phyloP scores from a whole-genome alignment of 2,329 filamentous ascomycete genomes.

The Torrubiella hemipterigena region DNA sequence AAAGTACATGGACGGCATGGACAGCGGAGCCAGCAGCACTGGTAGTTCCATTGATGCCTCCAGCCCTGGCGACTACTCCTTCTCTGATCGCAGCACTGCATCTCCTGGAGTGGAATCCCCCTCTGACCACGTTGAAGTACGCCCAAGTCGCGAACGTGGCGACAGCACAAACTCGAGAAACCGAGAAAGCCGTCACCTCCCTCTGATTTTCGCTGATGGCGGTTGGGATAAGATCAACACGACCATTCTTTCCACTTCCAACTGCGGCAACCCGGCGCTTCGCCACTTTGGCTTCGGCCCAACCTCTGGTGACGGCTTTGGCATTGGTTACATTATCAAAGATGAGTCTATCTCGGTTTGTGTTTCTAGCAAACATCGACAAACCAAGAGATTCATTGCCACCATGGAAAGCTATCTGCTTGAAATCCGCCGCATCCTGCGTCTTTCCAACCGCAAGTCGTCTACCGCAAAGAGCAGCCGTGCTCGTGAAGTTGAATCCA shows the following conservation, averaged over 20 bases:
- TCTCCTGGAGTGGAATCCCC: slow-evolving; percentile 30
- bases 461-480: slow-evolving; percentile 31
- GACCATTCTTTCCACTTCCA: slow-evolving; percentile 92
- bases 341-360: slow-evolving; percentile 62
- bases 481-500: slow-evolving; percentile 40
- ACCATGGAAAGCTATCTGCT: slow-evolving; percentile 82
- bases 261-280: slow-evolving; percentile 91
- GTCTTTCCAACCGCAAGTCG: slow-evolving; percentile 46
- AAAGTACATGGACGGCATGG: slow-evolving; percentile 66
- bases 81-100: slow-evolving; percentile 38
- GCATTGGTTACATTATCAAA: slow-evolving; percentile 98
- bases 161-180: slow-evolving; percentile 42
- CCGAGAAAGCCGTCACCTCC: slow-evolving; percentile 41
- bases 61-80: slow-evolving; percentile 39
- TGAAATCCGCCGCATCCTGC: slow-evolving; percentile 76
- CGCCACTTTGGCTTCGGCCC: slow-evolving; percentile 96
- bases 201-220: slow-evolving; percentile 71
- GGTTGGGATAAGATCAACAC: slow-evolving; percentile 95
- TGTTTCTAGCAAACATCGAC: slow-evolving; percentile 83
- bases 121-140: slow-evolving; percentile 20
- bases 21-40: slow-evolving; percentile 34
- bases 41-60: slow-evolving; percentile 49
- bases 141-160: slow-evolving; percentile 32
- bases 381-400: slow-evolving; percentile 83
- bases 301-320: slow-evolving; percentile 86